phyloP scores from a whole-genome alignment of 208 protist genomes.

The Wallacemonas sp. region DNA sequence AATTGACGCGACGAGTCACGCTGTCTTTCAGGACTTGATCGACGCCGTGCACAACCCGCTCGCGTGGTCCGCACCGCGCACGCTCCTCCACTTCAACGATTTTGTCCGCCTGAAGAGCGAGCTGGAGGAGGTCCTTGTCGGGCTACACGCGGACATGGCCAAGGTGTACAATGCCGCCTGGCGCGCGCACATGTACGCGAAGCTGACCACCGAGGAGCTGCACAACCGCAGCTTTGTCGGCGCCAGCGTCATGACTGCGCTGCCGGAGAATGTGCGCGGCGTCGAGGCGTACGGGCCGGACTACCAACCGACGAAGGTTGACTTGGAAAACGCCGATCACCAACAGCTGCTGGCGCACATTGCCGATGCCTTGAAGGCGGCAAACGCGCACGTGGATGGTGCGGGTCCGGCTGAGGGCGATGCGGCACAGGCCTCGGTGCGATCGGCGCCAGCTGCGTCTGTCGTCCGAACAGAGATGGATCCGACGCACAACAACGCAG shows the following conservation, averaged over 20 bases:
- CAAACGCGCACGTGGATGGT: no score
- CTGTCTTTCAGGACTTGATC: constrained; percentile 65
- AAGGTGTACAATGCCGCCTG: constrained; percentile 17
- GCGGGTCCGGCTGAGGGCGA: no score
- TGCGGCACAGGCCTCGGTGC: no score
- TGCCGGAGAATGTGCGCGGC: constrained; percentile 28
- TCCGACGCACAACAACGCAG: no score
- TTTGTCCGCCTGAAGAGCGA: constrained; percentile 42
- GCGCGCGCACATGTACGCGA: constrained; percentile 16
- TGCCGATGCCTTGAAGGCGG: neutral
- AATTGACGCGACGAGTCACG: constrained; percentile 35
- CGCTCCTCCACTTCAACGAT: constrained; percentile 41
- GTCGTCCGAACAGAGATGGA: no score
- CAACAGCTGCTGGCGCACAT: constrained; percentile 5
- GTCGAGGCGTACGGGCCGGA: constrained; percentile 13
- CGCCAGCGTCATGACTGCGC: constrained; percentile 21
- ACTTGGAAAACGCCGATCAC: constrained; percentile 22
- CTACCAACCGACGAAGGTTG: constrained; percentile 22
- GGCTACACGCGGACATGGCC: constrained; percentile 39
- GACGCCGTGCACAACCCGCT: constrained; percentile 45
- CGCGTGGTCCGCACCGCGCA: constrained; percentile 31
- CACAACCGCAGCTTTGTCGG: constrained; percentile 26
- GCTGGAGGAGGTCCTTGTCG: constrained; percentile 32
- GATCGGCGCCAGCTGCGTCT: no score
- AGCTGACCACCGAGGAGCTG: constrained; percentile 18